Percentiles rank a stretch among this genome's conserved stretches.
phyloP scores from a whole-genome alignment of 352 stramenopile species.

The Blastocystis sp. region DNA sequence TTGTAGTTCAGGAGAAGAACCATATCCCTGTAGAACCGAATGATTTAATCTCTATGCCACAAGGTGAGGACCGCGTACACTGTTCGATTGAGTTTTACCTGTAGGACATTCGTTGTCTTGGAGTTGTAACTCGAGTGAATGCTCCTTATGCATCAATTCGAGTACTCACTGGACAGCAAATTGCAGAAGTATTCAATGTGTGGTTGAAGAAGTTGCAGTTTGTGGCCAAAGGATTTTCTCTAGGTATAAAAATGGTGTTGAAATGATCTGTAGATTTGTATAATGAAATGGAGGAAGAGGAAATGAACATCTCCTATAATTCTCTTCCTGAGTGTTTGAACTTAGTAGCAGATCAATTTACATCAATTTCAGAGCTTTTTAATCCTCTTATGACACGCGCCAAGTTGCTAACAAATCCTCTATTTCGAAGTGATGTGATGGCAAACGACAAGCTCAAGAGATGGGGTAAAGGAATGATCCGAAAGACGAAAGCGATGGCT shows the following conservation, averaged over 20 bases:
- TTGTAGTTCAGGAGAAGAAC: slow-evolving; percentile 41
- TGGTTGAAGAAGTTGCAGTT: slow-evolving; percentile 58
- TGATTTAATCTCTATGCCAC: slow-evolving; percentile 38
- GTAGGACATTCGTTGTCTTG: slow-evolving; percentile 56
- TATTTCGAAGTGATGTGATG: slow-evolving; percentile 41
- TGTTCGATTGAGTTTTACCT: neutral
- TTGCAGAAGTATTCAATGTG: slow-evolving; percentile 24
- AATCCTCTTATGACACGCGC: slow-evolving; percentile 13
- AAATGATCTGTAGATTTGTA: slow-evolving; percentile 28
- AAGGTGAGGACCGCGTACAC: slow-evolving; percentile 42
- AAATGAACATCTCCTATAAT: slow-evolving; percentile 59
- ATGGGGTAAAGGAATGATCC: slow-evolving; percentile 48
- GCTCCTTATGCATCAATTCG: slow-evolving; percentile 31
- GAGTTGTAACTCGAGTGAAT: slow-evolving; percentile 23
- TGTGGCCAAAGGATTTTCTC: slow-evolving; percentile 23
- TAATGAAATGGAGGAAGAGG: slow-evolving; percentile 46
- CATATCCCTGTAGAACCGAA: slow-evolving; percentile 37
- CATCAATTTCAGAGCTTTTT: slow-evolving; percentile 25
- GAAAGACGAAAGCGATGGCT: slow-evolving; percentile 39
- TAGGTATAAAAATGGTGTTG: neutral
- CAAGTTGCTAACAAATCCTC: slow-evolving; percentile 40
- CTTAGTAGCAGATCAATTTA: slow-evolving; percentile 6
- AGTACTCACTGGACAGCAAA: slow-evolving; percentile 39
- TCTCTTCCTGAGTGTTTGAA: slow-evolving; percentile 6
- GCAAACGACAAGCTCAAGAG: slow-evolving; percentile 17